Evolutionary conservation across 2,329 filamentous ascomycete species (phyloP), one percentile per base, ranked within the genome.

Genomic region (Akanthomyces muscarius): DNA sequence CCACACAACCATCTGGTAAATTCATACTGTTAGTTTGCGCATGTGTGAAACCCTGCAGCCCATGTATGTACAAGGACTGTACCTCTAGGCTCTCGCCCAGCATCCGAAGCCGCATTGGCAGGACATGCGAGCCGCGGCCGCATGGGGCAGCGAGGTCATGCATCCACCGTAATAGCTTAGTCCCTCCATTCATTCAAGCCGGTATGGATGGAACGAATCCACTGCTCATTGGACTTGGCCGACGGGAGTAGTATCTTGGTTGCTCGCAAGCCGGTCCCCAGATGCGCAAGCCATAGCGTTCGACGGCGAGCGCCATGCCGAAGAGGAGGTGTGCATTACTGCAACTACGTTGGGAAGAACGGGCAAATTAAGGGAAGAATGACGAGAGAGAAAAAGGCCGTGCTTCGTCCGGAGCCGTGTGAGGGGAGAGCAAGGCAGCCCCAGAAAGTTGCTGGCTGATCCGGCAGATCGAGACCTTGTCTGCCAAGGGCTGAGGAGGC

Each of bases 381-480:
- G 33, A 41, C 25, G 18, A 10, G n/a, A 45, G 8, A 21, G 18
- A 7, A 25, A 38, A 41, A 59, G 47, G 23, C 45, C 56, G 56
- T 51, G 47, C 56, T 59, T 42, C 33, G 5, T 41, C 47, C 56
- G 23, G 23, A 50, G 47, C 56, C 45, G 18, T 59, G 33, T 59
- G 45, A 23, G 28, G 28, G 36, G 56, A 36, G 45, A 51, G 33
- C 56, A 42, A 41, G 56, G 45, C 33, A 59, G 47, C 56, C 56
- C 56, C 56, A 59, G 56, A 59, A 51, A 48, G 50, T 44, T 47
- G 47, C 57, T 60, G 57, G 57, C 57, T 60, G 57, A 61, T 61
- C 59, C 59, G 51, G 59, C 50, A 61, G 59, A 61, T 61, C 59
- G 59, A 61, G 50, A 54, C 59, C 59, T 54, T 61, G 59, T 48